Evolutionary conservation across 768 basidiomycete species (phyloP), one percentile per base, ranked within the genome.

Genomic region (Naganishia randhawae): DNA sequence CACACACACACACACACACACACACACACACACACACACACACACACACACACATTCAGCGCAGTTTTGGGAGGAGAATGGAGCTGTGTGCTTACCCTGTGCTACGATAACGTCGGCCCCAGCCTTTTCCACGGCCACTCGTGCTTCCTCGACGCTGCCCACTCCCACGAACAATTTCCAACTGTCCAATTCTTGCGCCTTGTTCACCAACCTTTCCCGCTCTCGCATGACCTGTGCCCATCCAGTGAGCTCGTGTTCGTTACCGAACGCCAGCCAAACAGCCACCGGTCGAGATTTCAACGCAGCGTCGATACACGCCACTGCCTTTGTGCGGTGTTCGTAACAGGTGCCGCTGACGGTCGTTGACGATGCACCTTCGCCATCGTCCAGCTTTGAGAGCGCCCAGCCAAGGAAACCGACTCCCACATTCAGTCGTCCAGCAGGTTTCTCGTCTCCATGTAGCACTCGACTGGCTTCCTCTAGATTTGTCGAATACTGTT

Each of bases 351-450:
- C 63, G 33, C 11, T 29, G 3, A 27, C 45, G 32, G 83, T 57
- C 90, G 82, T 11, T 85, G 84, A 33, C 82, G 75, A 3, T 81
- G 77, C 29, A 90, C 75, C 33, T 86, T 72, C 19, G 82, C 78
- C 33, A 82, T 66, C 3, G 32, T 48, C 48, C 7, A 84, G 77
- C 51, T 83, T 80, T 61, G 91, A 89, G 17, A 91, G 83, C 69
- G 83, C 83, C 88, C 88, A 92, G 16, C 82, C 84, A 29, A 91
- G 80, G 76, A 86, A 89, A 14, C 90, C 89, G n/a, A 88, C 84
- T 29, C 90, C 90, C 69, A 92, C 81, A 9, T 85, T 67, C 37
- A 50, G 7, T 10, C 33, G 3, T 2, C 86, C 33, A 83, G 81
- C 5, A 3, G 78, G 76, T 13, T 81, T 72, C 27, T 63, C 67